Percentiles rank a stretch among this genome's conserved stretches.
phyloP scores from a whole-genome alignment of 495 filamentous ascomycete species.

The Daldinia loculata region DNA sequence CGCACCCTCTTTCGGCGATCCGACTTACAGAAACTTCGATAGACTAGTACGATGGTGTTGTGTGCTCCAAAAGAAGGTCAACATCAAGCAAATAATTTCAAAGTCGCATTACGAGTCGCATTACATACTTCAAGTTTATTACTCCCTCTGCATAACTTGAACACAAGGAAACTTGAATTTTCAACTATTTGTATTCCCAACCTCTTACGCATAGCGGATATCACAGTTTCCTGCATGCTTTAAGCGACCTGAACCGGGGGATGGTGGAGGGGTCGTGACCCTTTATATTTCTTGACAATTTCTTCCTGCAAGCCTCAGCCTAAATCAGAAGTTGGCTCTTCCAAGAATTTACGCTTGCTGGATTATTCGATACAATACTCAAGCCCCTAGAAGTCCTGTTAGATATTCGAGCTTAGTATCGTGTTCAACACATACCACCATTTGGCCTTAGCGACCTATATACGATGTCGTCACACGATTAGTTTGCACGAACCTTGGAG shows the following conservation, averaged over 20 bases:
- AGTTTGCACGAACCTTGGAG: conserved; percentile 23
- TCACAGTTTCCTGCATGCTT: conserved; percentile 29
- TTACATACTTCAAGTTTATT: conserved; percentile 9
- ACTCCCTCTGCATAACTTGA: conserved; percentile 3
- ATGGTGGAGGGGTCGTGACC: conserved; percentile 32
- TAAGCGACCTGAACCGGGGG: conserved; percentile 27
- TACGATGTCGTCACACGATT: conserved; percentile 26
- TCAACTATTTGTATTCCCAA: conserved; percentile 14
- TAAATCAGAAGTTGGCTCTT: conserved; percentile 40
- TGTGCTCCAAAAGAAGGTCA: conserved; percentile 24
- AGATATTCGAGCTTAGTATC: conserved; percentile 5
- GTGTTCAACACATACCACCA: conserved; percentile 6
- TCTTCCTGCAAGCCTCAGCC: conserved; percentile 46
- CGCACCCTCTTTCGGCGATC: conserved; percentile 13
- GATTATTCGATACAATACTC: conserved; percentile 11
- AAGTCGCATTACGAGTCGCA: conserved; percentile 10
- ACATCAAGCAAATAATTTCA: conserved; percentile 10
- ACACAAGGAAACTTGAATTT: conserved; percentile 24
- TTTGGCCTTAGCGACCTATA: conserved; percentile 2
- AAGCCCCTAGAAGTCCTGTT: not conserved
- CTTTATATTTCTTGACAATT: conserved; percentile 30
- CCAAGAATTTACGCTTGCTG: conserved; percentile 17
- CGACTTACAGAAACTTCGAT: conserved; percentile 23
- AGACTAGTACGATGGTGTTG: conserved; percentile 17
- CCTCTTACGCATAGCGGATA: conserved; percentile 16